phyloP scores from a whole-genome alignment of 345 rosid genomes.

The Populus nigra region DNA sequence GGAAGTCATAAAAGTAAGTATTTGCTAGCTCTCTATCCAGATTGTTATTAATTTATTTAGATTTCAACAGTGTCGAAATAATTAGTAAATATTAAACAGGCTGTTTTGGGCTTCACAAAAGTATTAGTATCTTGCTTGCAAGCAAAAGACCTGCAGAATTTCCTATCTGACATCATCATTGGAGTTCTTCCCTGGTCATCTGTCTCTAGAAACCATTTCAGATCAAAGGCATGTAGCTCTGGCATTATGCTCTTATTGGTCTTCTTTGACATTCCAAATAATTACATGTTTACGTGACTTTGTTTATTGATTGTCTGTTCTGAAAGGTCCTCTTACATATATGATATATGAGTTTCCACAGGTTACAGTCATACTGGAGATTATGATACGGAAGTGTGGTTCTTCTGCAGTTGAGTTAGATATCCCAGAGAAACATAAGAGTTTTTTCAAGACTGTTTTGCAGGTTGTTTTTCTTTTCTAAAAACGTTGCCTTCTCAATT shows the following conservation, averaged over 20 bases:
- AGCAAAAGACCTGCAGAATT: conserved; percentile 60
- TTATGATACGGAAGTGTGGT: conserved; percentile 81
- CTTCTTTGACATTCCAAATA: background rate
- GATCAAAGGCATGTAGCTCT: conserved; percentile 55
- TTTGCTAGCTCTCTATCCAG: background rate
- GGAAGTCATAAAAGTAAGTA: conserved; percentile 76
- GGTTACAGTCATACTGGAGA: conserved; percentile 88
- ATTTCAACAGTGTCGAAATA: background rate
- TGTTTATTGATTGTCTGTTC: background rate
- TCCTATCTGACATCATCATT: conserved; percentile 48
- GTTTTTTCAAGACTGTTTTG: conserved; percentile 62
- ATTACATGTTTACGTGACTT: background rate
- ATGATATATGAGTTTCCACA: conserved; percentile 17
- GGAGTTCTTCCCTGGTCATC: conserved; percentile 78
- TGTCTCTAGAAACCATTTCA: conserved; percentile 85
- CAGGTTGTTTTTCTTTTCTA: conserved; percentile 46
- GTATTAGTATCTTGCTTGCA: conserved; percentile 71
- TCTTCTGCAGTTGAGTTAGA: conserved; percentile 55
- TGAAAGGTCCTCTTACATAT: background rate
- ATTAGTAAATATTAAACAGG: conserved; percentile 43
- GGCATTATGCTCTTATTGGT: background rate
- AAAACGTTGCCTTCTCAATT: background rate
- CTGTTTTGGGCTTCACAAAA: conserved; percentile 85
- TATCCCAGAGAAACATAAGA: conserved; percentile 71
- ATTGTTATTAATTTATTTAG: background rate